Conservation (phyloP, 768 basidiomycete genomes). For the Boletus rubescentipes region DNA sequence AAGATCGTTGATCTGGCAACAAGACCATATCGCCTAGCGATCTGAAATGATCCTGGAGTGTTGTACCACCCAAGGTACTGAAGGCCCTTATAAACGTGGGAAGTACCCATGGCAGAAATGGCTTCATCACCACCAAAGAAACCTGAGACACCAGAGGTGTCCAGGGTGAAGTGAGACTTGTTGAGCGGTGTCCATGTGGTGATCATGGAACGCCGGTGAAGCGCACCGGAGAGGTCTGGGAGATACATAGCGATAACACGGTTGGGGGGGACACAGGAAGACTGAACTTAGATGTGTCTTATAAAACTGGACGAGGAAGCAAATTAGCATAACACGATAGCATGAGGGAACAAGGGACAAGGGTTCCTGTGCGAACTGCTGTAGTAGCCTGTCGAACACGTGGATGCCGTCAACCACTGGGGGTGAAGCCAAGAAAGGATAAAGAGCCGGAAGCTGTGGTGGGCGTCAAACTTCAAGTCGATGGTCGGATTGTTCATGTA, state of each 20-base stretch:
- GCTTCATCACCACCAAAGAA: slow-evolving; percentile 36
- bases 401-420: no score
- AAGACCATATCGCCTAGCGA: slow-evolving; percentile 25
- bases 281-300: not conserved
- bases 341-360: not conserved
- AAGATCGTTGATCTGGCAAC: slow-evolving; percentile 20
- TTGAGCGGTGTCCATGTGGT: not conserved
- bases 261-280: not conserved
- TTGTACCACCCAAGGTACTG: slow-evolving; percentile 36
- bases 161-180: slow-evolving; percentile 10
- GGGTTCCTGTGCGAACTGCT: not conserved
- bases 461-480: no score
- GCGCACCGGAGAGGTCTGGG: not conserved
- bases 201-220: slow-evolving; percentile 3
- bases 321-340: not conserved
- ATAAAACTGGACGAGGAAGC: not conserved
- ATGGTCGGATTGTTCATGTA: no score
- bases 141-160: slow-evolving; percentile 28
- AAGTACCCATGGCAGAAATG: slow-evolving; percentile 30
- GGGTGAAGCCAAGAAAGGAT: no score
- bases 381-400: not conserved
- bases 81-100: slow-evolving; percentile 24
- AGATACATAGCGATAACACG: not conserved
- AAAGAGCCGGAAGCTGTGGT: no score
- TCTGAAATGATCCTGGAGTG: slow-evolving; percentile 31